Base-by-base conservation (phyloP, 1,284 basidiomycete species). In the Chondrostereum purpureum region DNA sequence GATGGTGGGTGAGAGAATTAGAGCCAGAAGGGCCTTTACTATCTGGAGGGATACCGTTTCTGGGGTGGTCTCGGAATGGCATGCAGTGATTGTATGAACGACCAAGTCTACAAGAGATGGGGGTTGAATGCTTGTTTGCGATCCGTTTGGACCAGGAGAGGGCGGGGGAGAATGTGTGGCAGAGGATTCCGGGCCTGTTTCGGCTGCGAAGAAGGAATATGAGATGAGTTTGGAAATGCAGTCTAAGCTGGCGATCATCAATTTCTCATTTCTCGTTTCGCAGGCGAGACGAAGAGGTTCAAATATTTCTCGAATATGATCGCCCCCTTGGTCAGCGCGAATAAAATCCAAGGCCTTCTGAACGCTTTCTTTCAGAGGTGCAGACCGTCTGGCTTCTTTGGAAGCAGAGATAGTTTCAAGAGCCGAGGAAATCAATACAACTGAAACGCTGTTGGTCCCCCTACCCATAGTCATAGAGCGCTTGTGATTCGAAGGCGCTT, bases 171-270 rank as follows among this genome's bases (percentile, higher is more conserved):
- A 87, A 3, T 74, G 66, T 41, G 75, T 63, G 13, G 63, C 55
- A 43, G 66, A 60, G 42, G 39, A 13, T 14, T 64, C 52, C n/a
- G 72, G 64, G 35, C 69, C 65, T 22, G 74, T 68, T 19, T 41
- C 20, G n/a, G 18, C 13, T 38, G 77, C 77, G 59, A 98, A 97
- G 75, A 97, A 97, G 27, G 90, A 92, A 63, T 97, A 92, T 5
- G 92, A 92, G 52, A 97, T 89, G 55, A 98, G 80, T 66, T 98
- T 98, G 40, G 92, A 89, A 49, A 96, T 91, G 56, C 94, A 92
- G 65, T 98, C 94, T 60, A 98, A 72, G 53, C 92, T 93, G 17
- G 92, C 90, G 57, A 95, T 88, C 82, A 93, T 88, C 23, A 96
- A 76, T 55, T 92, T 92, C 60, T 96, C 91, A 52, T 77, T 88